Base-by-base conservation (phyloP, 306 rosid genomes). In the Vigna trinervia region DNA sequence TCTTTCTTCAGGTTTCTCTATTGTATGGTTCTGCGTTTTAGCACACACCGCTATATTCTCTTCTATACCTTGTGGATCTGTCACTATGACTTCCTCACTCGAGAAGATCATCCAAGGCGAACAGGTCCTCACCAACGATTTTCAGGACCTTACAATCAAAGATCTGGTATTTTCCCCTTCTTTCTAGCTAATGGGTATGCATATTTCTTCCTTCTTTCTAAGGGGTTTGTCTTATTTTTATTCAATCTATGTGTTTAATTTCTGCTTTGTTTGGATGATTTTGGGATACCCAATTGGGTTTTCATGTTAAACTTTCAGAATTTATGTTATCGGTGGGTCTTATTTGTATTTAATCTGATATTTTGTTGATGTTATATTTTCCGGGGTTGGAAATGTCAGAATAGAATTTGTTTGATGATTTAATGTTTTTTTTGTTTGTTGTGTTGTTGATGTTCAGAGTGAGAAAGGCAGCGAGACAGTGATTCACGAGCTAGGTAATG, bases 401-500 rank as follows among this genome's bases (percentile, higher is more conserved):
- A 46, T 59, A 54, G 4, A 19, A 61, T 3, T 23, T 15, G 22
- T 15, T 20, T 34, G 20, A 62, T 61, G 34, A 12, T 79, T 75
- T 11, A 19, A 39, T 58, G 43, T 22, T 57, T 56, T 62, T 61
- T 61, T 83, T 56, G 81, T 17, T 30, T 1, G 6, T 5, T 1
- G 6, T 14, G 20, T 39, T 58, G 47, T 71, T 78, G 46, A 68
- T 48, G 71, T 80, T 41, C 88, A 90, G 94, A 62, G 56, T 71
- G 89, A 85, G 74, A 84, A 60, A 63, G 80, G 77, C 78, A 80
- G 76, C 46, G 79, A 83, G 65, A 56, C n/a, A 53, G 86, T 82
- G 83, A 72, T 77, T 45, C 77, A 69, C 14, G 78, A 70, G 28
- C 75, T 69, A 45, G 86, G 84, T 26, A 77, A 69, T 83, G 96